These are phyloP conservation scores for Claviceps monticola DNA, from an alignment of 2,329 filamentous ascomycete genomes.

Conservation along the genomic window DNA sequence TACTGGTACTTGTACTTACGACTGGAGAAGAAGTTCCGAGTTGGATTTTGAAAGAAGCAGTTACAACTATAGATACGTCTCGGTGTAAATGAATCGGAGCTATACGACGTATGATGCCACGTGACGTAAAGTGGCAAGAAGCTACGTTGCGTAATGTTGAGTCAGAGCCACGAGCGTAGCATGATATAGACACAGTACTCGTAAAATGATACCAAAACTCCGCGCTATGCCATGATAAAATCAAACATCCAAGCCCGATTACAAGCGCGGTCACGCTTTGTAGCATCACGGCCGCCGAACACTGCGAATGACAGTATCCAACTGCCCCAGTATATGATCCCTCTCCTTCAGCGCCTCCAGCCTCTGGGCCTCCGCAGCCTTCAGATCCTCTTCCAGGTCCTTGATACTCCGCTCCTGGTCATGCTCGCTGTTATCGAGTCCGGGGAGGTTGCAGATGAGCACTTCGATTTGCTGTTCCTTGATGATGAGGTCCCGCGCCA, in stretches of 20 bases:
- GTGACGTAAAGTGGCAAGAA: too few species aligned
- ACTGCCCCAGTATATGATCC: conserved; percentile 42
- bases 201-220: conserved; percentile 11
- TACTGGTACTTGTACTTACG: not conserved
- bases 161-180: too few species aligned
- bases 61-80: too few species aligned
- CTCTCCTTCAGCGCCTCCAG: conserved; percentile 50
- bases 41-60: too few species aligned
- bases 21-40: not conserved
- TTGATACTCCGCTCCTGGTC: conserved; percentile 58
- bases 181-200: not conserved
- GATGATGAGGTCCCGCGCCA: conserved; percentile 61
- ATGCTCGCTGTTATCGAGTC: conserved; percentile 62
- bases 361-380: conserved; percentile 46
- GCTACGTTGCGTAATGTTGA: too few species aligned
- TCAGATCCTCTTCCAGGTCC: conserved; percentile 51
- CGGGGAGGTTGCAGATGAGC: conserved; percentile 60
- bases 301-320: conserved; percentile 48
- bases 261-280: not conserved
- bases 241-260: not conserved
- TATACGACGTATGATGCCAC: too few species aligned
- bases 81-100: too few species aligned
- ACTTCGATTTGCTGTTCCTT: conserved; percentile 76
- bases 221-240: conserved; percentile 13
- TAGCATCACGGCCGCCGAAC: conserved; percentile 40